Conservation (phyloP, 768 basidiomycete genomes). For the Leucosporidium creatinivorum region DNA sequence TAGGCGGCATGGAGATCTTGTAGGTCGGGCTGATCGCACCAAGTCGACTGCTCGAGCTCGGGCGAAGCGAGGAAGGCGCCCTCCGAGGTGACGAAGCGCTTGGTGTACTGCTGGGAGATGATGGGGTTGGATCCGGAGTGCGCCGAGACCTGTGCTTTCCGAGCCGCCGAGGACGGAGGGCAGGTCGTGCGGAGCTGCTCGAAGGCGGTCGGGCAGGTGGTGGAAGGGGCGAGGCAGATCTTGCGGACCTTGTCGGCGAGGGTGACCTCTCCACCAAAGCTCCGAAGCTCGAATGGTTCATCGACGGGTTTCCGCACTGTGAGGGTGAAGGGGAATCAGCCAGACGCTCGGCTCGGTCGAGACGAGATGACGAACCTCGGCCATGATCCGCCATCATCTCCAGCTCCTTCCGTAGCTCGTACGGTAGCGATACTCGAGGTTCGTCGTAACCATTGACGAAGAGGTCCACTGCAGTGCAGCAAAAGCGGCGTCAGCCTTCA, state of each 20-base stretch:
- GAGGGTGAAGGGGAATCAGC: background rate
- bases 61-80: constrained; percentile 3
- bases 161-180: constrained; percentile 1
- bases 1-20: constrained; percentile 11
- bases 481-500: background rate
- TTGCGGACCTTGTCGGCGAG: background rate
- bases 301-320: background rate
- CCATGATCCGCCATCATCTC: background rate
- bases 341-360: background rate
- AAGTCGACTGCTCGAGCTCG: constrained; percentile 6
- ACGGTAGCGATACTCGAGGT: constrained; percentile 12
- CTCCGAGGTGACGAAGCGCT: constrained; percentile 2
- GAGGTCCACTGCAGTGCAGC: constrained; percentile 5
- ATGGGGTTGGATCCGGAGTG: background rate
- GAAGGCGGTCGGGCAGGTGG: background rate
- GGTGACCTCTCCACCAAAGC: background rate
- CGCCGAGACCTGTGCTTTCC: background rate
- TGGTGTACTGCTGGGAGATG: constrained; percentile 2
- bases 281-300: background rate
- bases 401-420: background rate
- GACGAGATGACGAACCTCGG: background rate
- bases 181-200: constrained; percentile 3
- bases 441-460: constrained; percentile 23
- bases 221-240: background rate
- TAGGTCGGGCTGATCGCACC: constrained; percentile 24